Percentiles rank a stretch among this genome's conserved stretches.
Evolutionary conservation across 495 filamentous ascomycete genomes (phyloP).

Genomic region (Talaromyces ruber): DNA sequence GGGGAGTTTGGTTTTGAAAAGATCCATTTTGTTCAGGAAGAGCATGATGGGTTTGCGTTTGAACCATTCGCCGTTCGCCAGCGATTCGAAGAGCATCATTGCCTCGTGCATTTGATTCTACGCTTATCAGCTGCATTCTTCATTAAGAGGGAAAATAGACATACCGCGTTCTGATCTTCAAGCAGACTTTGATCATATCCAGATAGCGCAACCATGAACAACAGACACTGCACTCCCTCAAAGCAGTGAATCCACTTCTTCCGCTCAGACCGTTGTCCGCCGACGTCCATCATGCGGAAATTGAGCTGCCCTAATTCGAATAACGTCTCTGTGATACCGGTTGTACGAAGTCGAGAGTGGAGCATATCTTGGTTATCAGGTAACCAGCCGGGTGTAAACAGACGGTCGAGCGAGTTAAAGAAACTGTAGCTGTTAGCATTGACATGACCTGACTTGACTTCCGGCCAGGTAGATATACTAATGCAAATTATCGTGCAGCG

Average conservation of each 20-base stretch:
- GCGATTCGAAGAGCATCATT: constrained; percentile 94
- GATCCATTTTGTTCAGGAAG: constrained; percentile 98
- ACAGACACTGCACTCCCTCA: constrained; percentile 86
- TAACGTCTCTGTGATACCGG: constrained; percentile 93
- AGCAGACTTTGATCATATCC: constrained; percentile 96
- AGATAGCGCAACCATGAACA: constrained; percentile 93
- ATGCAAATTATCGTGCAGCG: constrained; percentile 86
- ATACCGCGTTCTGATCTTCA: constrained; percentile 93
- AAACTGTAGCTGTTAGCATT: constrained; percentile 49
- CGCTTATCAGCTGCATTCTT: not conserved
- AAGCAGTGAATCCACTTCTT: constrained; percentile 99
- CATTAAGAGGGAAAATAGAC: constrained; percentile 21
- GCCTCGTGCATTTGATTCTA: constrained; percentile 99
- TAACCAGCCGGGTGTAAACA: constrained; percentile 80
- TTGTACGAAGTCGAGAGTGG: constrained; percentile 84
- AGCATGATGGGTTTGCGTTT: constrained; percentile 91
- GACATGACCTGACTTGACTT: constrained; percentile 5
- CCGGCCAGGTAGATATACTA: constrained; percentile 55
- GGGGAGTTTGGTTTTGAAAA: constrained; percentile 84
- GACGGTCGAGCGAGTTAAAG: constrained; percentile 78
- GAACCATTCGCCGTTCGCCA: constrained; percentile 97
- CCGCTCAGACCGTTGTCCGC: constrained; percentile 90
- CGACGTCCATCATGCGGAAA: constrained; percentile 98
- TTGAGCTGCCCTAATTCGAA: constrained; percentile 93
- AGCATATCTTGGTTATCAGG: constrained; percentile 97